Evolutionary conservation across 306 rosid genomes (phyloP), one percentile per base, ranked within the genome.

Genomic region (Cucumis hystrix): DNA sequence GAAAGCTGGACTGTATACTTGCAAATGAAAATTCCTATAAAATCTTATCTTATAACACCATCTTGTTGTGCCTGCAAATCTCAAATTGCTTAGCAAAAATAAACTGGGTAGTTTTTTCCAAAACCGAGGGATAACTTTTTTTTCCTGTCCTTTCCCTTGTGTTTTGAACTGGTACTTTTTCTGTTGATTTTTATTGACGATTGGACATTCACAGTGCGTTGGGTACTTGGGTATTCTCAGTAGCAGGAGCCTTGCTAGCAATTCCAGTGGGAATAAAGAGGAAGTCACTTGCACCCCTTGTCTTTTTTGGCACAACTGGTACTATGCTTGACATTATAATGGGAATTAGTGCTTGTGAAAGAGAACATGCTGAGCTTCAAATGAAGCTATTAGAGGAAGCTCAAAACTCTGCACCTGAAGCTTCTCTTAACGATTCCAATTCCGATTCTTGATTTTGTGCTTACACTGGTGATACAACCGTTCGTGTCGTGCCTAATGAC

Each of bases 201-300:
- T 66, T 1, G 10, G 10, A 56, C 49, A 11, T 80, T 66, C 75
- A 79, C 90, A 95, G 98, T 40, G 96, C 97, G 60, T 78, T 92
- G 83, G 99, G 97, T 18, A 92, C 97, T 47, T 92, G 99, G 99
- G 93, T 95, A 30, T 95, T 95, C 87, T 91, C 97, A 4, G 96
- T 90, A 58, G 97, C 92, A 35, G 99, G 97, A 76, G 97, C 99
- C 2, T 83, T 95, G 91, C 76, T 92, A 65, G 99, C 96, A 30
- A 95, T 95, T 85, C 99, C 99, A 3, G 96, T 92, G 49, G 99
- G 97, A 69, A 95, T 92, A 78, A 95, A 90, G 84, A 87, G 91
- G 80, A 95, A 90, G 78, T 95, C 97, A 59, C 75, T 95, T 8
- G 97, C 91, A 8, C 99, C 97, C 18, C 92, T 95, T 56, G 99